Percentiles rank a stretch among this genome's conserved stretches.
Evolutionary conservation across 2,329 filamentous ascomycete species (phyloP).

Genomic region (Aureobasidium sp.): DNA sequence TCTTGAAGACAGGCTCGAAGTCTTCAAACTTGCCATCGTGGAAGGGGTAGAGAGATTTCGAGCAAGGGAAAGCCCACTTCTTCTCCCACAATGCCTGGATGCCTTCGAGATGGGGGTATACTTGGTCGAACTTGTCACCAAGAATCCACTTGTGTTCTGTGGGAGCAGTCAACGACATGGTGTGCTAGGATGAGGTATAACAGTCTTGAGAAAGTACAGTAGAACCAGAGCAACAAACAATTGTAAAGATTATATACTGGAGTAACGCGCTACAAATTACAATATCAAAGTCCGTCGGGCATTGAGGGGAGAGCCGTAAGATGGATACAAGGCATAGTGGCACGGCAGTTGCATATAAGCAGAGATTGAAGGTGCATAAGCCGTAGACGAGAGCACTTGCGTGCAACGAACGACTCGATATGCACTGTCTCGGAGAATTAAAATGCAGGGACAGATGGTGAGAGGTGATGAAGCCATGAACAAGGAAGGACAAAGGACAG

Average conservation of each 20-base stretch:
- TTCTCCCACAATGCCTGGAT: conserved; percentile 48
- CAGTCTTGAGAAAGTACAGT: background rate
- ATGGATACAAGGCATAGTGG: background rate
- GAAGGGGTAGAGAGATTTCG: conserved; percentile 28
- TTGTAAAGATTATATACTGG: background rate
- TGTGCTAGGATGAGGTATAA: background rate
- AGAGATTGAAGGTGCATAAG: background rate
- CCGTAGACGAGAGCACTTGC: background rate
- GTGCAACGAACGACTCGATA: background rate
- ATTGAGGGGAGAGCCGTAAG: conserved; percentile 11
- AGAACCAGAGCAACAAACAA: background rate
- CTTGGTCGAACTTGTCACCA: conserved; percentile 41
- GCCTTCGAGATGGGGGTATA: conserved; percentile 51
- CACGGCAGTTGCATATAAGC: conserved; percentile 7
- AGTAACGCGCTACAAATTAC: background rate
- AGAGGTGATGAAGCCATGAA: background rate
- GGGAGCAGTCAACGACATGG: conserved; percentile 15
- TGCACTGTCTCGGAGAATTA: conserved; percentile 2
- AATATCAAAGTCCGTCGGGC: conserved; percentile 8
- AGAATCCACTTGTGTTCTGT: conserved; percentile 29
- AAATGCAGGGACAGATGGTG: background rate
- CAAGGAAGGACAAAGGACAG: background rate
- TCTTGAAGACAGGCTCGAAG: conserved; percentile 33
- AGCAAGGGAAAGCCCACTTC: conserved; percentile 32
- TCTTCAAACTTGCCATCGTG: conserved; percentile 33